Evolutionary conservation across 2,329 filamentous ascomycete genomes (phyloP), one percentile per base, ranked within the genome.

Genomic region (Myriosclerotinia duriaeana): DNA sequence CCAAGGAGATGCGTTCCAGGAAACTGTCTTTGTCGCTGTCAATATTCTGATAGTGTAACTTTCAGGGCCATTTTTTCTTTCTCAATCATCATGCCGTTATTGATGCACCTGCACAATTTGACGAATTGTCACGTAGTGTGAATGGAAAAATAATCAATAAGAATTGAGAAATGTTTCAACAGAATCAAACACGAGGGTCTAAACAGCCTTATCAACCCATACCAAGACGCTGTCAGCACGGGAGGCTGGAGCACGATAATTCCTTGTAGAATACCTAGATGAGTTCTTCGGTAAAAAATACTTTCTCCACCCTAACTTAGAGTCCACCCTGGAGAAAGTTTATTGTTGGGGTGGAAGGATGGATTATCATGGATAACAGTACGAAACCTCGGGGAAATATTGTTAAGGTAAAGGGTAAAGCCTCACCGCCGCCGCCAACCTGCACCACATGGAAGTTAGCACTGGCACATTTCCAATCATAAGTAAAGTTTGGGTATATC

Each of bases 121-220:
- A 34, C 30, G 30, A 34, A 5, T 34, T 34, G 30, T 34, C n/a
- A n/a, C n/a, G 30, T 34, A 5, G 30, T 5, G 30, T 34, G 5
- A 34, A 34, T 34, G 30, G 4, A 34, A 34, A 6, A 5, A 34
- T 34, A 34, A 34, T 55, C 36, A 40, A 22, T 40, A 9, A 38
- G 53, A 55, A 40, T 12, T 9, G 38, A 36, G 36, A 40, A 17
- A 30, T 30, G n/a, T 44, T 38, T 34, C n/a, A 50, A 61, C 30
- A 26, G 46, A 38, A 50, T 30, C 58, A 61, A 52, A 61, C 44
- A 38, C 15, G 58, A 14, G 44, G 58, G 58, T 61, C 44, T 26
- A 20, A 20, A 50, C 46, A 61, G 34, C 58, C 58, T 60, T 60
- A 48, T 50, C n/a, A 34, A 60, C 34, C 15, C 44, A 44, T 38